Percentiles rank a stretch among this genome's conserved stretches.
These are phyloP conservation scores for Cryomyces minteri DNA, from an alignment of 495 filamentous ascomycete genomes.

Conservation along the genomic window DNA sequence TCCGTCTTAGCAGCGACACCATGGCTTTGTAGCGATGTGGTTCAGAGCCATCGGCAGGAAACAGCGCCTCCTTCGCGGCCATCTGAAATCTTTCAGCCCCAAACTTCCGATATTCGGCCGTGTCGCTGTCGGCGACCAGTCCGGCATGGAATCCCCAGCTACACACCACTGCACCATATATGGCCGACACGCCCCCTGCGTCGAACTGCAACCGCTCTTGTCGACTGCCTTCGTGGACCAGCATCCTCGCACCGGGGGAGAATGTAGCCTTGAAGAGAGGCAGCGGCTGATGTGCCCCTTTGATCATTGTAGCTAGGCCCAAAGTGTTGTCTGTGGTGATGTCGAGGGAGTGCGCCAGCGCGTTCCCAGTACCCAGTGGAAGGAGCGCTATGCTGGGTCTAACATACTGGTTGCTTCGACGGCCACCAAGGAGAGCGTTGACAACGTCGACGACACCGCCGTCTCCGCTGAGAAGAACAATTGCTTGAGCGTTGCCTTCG, in stretches of 20 bases:
- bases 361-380: conserved; percentile 78
- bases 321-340: conserved; percentile 23
- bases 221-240: conserved; percentile 27
- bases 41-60: conserved; percentile 32
- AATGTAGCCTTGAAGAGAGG: conserved; percentile 34
- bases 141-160: conserved; percentile 79
- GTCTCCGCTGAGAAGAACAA: conserved; percentile 72
- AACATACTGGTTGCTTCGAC: conserved; percentile 9
- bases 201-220: conserved; percentile 12
- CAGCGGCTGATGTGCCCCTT: conserved; percentile 9
- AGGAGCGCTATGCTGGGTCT: conserved; percentile 44
- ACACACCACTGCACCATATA: conserved; percentile 61
- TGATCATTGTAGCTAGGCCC: conserved; percentile 33
- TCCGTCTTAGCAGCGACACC: conserved; percentile 24
- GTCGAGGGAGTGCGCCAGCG: conserved; percentile 52
- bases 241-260: conserved; percentile 38
- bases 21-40: conserved; percentile 51
- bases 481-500: conserved; percentile 29
- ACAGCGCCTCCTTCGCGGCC: conserved; percentile 57
- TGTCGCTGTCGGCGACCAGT: conserved; percentile 77
- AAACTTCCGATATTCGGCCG: conserved; percentile 50
- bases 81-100: conserved; percentile 65
- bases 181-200: conserved; percentile 3
- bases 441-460: conserved; percentile 65
- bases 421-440: conserved; percentile 34